Conservation (phyloP, 2,329 filamentous ascomycete species). For the Tolypocladium guangdongense region DNA sequence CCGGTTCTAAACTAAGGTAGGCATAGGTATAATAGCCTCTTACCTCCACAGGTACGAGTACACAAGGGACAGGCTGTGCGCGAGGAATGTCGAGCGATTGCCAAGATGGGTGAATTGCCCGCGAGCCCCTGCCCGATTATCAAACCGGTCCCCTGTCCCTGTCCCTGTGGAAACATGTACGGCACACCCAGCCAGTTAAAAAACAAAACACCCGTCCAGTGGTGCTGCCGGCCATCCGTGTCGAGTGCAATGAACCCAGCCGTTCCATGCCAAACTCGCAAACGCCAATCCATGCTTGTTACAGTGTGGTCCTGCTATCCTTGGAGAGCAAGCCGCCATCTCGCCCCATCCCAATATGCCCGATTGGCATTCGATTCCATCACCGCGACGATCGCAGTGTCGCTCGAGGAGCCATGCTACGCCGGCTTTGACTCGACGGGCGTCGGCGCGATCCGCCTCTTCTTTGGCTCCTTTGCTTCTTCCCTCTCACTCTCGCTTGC, state of each 20-base stretch:
- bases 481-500: slow-evolving; percentile 44
- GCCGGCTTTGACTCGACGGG: slow-evolving; percentile 29
- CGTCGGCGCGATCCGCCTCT: slow-evolving; percentile 60
- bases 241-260: neutral
- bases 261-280: slow-evolving; percentile 7
- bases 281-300: slow-evolving; percentile 21
- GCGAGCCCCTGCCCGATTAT: neutral
- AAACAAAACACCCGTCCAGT: neutral
- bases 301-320: slow-evolving; percentile 8
- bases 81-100: neutral
- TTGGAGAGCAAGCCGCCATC: neutral
- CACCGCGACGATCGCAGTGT: neutral
- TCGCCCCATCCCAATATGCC: neutral
- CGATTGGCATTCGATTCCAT: neutral
- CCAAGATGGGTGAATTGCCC: neutral
- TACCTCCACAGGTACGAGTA: neutral
- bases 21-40: neutral
- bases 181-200: neutral
- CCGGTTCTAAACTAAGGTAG: slow-evolving; percentile 25
- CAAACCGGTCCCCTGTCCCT: neutral
- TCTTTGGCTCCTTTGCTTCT: slow-evolving; percentile 48
- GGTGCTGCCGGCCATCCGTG: neutral
- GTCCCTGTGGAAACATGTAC: neutral
- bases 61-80: neutral
- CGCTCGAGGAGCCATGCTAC: neutral